Percentiles rank a stretch among this genome's conserved stretches.
These are phyloP conservation scores for Plasmodium berghei DNA, from an alignment of 169 alveolate genomes.

Conservation along the genomic window DNA sequence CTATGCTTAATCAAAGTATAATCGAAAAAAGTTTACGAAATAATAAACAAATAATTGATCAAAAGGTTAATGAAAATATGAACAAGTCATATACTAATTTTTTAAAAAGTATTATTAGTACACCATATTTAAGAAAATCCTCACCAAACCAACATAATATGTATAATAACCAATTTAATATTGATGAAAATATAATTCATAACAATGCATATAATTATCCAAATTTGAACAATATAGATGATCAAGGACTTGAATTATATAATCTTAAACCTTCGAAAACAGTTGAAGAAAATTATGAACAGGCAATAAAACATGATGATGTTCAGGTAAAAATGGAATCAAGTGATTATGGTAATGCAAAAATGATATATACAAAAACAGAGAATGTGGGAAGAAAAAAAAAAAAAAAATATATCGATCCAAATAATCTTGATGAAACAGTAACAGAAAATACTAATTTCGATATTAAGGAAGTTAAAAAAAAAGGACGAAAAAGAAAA, in stretches of 20 bases:
- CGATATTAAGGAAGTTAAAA: constrained; percentile 29
- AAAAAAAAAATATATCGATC: neutral
- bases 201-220: no score
- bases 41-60: constrained; percentile 31
- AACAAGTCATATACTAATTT: constrained; percentile 36
- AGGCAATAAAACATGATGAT: neutral
- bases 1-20: constrained; percentile 21
- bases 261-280: neutral
- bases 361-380: neutral
- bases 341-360: neutral
- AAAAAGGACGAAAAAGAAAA: constrained; percentile 64
- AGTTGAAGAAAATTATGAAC: neutral
- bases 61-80: neutral
- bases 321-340: neutral
- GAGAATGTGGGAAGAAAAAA: neutral
- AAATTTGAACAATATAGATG: neutral
- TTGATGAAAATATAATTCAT: neutral
- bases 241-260: neutral
- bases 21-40: constrained; percentile 56
- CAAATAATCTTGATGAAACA: neutral
- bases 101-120: constrained; percentile 30
- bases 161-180: neutral
- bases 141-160: neutral
- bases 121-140: constrained; percentile 24
- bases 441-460: neutral